Evolutionary conservation across 306 rosid species (phyloP).

Genomic region (Pyrus bretschneideri): DNA sequence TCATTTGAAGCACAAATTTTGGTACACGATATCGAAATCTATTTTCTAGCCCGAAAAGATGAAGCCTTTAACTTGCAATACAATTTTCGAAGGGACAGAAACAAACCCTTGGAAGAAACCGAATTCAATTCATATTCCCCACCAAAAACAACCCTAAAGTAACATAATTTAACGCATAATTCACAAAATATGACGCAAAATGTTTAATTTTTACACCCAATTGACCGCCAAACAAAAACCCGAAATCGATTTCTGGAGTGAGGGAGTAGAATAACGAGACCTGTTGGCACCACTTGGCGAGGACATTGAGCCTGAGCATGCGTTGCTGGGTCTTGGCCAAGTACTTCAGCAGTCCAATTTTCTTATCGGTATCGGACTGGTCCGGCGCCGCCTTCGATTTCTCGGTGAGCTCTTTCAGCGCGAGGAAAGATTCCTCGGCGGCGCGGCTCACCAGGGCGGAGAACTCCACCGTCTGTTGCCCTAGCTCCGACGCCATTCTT

Average conservation of each 20-base stretch:
- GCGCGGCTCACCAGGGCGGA: slow-evolving; percentile 71
- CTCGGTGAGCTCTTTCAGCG: slow-evolving; percentile 77
- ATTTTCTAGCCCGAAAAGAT: not conserved
- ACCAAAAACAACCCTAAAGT: slow-evolving; percentile 1
- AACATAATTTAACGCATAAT: not conserved
- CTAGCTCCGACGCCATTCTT: slow-evolving; percentile 76
- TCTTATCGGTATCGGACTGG: slow-evolving; percentile 77
- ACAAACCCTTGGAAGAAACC: not conserved
- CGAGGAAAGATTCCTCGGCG: slow-evolving; percentile 70
- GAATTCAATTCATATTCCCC: not conserved
- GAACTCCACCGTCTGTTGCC: slow-evolving; percentile 91
- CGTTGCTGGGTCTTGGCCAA: slow-evolving; percentile 90
- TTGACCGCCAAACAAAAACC: not conserved
- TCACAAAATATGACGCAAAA: not conserved
- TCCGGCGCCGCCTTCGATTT: slow-evolving; percentile 59
- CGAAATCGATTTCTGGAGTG: not conserved
- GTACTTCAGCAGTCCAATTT: slow-evolving; percentile 72
- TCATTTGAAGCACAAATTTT: not conserved
- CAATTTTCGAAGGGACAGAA: not conserved
- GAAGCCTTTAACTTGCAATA: not conserved
- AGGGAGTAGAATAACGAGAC: slow-evolving; percentile 12
- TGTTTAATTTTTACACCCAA: slow-evolving; percentile 7
- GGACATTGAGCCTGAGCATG: slow-evolving; percentile 90
- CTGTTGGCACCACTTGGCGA: slow-evolving; percentile 97
- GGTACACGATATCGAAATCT: not conserved